A percentile compares a stretch with the other conserved stretches of the same genome.
These are phyloP conservation scores for Stachybotrys chartarum DNA, from an alignment of 2,329 filamentous ascomycete species.

Conservation along the genomic window DNA sequence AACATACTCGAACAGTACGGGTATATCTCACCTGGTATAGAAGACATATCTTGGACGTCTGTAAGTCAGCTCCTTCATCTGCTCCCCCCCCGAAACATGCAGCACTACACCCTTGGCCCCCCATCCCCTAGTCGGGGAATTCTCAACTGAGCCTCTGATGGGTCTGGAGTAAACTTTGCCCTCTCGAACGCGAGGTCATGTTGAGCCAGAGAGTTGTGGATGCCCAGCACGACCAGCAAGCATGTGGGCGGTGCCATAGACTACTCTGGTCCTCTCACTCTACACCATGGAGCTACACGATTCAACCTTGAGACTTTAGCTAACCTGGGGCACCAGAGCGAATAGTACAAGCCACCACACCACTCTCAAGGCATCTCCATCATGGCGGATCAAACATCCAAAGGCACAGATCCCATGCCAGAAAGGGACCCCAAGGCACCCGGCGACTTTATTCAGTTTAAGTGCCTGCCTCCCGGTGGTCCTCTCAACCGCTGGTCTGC, in stretches of 20 bases:
- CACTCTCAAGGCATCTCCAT: neutral
- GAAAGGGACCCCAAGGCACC: constrained; percentile 37
- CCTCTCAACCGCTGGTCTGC: constrained; percentile 80
- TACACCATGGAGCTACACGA: too few species aligned
- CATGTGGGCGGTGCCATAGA: too few species aligned
- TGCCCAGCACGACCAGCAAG: too few species aligned
- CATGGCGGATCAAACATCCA: constrained; percentile 1
- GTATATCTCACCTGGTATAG: too few species aligned
- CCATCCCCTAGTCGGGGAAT: neutral
- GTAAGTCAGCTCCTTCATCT: neutral
- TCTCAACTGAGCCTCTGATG: too few species aligned
- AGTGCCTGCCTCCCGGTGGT: constrained; percentile 42
- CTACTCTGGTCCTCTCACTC: too few species aligned
- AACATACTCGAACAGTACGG: too few species aligned
- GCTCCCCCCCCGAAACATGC: neutral
- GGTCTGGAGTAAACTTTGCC: too few species aligned
- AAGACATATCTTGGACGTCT: neutral
- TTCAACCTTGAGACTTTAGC: too few species aligned
- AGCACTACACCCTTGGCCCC: neutral
- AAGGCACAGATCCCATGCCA: constrained; percentile 8
- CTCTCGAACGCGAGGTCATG: too few species aligned
- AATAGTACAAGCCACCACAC: neutral
- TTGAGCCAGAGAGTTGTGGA: too few species aligned
- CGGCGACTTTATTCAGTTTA: constrained; percentile 46
- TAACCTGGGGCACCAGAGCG: too few species aligned